These are phyloP conservation scores for Schwanniomyces sp. DNA, from an alignment of 805 yeast genomes.

Conservation along the genomic window DNA sequence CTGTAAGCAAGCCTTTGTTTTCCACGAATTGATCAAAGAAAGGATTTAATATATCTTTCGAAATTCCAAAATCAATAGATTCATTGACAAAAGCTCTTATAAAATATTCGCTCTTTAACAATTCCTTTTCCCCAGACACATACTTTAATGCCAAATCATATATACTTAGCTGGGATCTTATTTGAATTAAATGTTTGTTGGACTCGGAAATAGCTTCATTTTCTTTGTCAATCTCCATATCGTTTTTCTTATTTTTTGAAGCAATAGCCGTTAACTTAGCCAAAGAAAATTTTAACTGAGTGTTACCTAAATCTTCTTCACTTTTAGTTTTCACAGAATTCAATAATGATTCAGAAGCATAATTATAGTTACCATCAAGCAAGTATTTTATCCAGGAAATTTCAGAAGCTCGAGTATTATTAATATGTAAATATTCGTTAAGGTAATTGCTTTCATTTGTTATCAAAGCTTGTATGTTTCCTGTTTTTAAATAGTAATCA, in stretches of 20 bases:
- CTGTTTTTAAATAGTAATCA: slow-evolving; percentile 52
- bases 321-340: slow-evolving; percentile 31
- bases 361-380: slow-evolving; percentile 45
- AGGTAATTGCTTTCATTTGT: slow-evolving; percentile 56
- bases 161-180: slow-evolving; percentile 49
- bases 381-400: slow-evolving; percentile 76
- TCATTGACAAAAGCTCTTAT: slow-evolving; percentile 16
- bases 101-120: slow-evolving; percentile 11
- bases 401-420: slow-evolving; percentile 42
- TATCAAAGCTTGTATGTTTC: slow-evolving; percentile 54
- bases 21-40: slow-evolving; percentile 30
- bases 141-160: slow-evolving; percentile 17
- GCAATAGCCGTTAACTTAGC: slow-evolving; percentile 70
- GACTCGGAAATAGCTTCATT: slow-evolving; percentile 40
- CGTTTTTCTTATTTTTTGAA: slow-evolving; percentile 14
- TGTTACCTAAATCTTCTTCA: slow-evolving; percentile 45
- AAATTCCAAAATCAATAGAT: slow-evolving; percentile 7
- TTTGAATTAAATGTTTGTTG: slow-evolving; percentile 48
- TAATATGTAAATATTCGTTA: slow-evolving; percentile 49
- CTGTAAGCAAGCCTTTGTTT: slow-evolving; percentile 38
- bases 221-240: slow-evolving; percentile 10
- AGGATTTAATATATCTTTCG: slow-evolving; percentile 16
- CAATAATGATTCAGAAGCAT: slow-evolving; percentile 51
- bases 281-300: slow-evolving; percentile 60
- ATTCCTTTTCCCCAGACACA: slow-evolving; percentile 9